Percentiles rank a stretch among this genome's conserved stretches.
Evolutionary conservation across 2,329 filamentous ascomycete species (phyloP).

Genomic region (Exophiala spinifera): DNA sequence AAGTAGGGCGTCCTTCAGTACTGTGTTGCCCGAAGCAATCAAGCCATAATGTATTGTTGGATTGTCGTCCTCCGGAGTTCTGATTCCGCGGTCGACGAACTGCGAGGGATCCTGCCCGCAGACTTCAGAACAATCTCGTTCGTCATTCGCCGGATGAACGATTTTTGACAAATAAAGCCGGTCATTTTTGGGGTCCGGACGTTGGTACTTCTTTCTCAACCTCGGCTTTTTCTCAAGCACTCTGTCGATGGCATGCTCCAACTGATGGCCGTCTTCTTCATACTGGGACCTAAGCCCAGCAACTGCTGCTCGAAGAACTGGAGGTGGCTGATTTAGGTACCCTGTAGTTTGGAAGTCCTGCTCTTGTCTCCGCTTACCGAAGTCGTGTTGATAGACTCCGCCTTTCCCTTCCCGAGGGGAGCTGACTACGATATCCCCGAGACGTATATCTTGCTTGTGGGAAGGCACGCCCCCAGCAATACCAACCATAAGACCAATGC

Average conservation of each 20-base stretch:
- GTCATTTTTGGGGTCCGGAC: no score
- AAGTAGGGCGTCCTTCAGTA: conserved; percentile 25
- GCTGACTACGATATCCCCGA: no score
- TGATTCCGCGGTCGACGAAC: no score
- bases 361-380: conserved; percentile 27
- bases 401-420: conserved; percentile 5
- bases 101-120: no score
- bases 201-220: no score
- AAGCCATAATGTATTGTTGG: conserved; percentile 36
- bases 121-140: no score
- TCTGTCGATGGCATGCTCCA: no score
- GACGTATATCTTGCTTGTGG: no score
- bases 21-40: conserved; percentile 30
- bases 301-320: conserved; percentile 17
- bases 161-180: no score
- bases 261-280: no score
- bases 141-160: no score
- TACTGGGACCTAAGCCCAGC: not conserved
- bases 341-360: conserved; percentile 21
- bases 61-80: conserved; percentile 1
- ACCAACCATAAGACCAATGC: conserved; percentile 45
- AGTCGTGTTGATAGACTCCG: conserved; percentile 33
- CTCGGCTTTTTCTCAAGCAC: no score
- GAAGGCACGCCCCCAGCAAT: conserved; percentile 37
- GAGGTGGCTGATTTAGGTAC: conserved; percentile 23